Percentiles rank a stretch among this genome's conserved stretches.
These are phyloP conservation scores for Rubroboletus satanas DNA, from an alignment of 768 basidiomycete species.

Conservation along the genomic window DNA sequence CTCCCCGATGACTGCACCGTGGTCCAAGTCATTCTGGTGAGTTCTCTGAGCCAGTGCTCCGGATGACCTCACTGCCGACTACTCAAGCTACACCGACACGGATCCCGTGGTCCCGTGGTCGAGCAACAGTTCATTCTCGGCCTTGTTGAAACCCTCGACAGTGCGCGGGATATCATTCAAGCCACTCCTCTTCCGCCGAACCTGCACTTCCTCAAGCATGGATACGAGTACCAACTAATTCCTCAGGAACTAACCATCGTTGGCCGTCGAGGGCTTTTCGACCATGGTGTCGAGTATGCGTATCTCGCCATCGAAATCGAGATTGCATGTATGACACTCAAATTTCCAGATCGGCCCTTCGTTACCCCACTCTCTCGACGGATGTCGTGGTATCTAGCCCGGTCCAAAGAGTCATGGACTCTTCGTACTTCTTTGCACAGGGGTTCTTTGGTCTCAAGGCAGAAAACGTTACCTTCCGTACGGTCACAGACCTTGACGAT, in stretches of 20 bases:
- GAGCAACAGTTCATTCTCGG: conserved; percentile 32
- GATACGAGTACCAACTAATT: conserved; percentile 33
- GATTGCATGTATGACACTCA: background rate
- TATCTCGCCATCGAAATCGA: background rate
- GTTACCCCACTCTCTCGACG: conserved; percentile 21
- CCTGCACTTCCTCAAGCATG: conserved; percentile 37
- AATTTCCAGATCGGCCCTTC: conserved; percentile 19
- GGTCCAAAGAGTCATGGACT: conserved; percentile 34
- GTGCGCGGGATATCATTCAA: conserved; percentile 21
- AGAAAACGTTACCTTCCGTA: conserved; percentile 27
- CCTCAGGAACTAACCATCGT: conserved; percentile 36
- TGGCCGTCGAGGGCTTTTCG: conserved; percentile 38
- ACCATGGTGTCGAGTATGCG: conserved; percentile 37
- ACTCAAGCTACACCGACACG: conserved; percentile 40
- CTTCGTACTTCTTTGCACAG: conserved; percentile 38
- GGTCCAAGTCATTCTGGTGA: conserved; percentile 38
- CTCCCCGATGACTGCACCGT: conserved; percentile 39
- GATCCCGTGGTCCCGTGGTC: conserved; percentile 36
- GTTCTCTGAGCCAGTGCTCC: background rate
- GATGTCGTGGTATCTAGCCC: conserved; percentile 14
- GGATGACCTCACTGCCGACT: background rate
- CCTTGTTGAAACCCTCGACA: conserved; percentile 32
- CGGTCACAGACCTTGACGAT: conserved; percentile 32
- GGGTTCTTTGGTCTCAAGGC: conserved; percentile 36
- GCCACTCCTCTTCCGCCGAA: conserved; percentile 29